Evolutionary conservation across 805 yeast genomes (phyloP).

Genomic region (Pichia paraexigua): DNA sequence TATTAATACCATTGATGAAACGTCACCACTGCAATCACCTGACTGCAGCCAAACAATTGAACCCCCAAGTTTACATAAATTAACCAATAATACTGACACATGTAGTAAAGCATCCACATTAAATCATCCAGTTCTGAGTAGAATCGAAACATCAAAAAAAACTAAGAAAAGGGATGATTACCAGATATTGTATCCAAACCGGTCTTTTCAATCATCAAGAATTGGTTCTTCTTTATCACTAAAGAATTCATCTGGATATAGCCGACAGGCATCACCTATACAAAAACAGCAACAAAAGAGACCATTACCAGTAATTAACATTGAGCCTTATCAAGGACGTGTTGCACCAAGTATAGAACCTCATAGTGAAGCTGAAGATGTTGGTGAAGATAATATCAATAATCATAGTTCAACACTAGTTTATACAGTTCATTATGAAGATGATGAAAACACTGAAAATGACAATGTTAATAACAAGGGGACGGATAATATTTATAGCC

Average conservation of each 20-base stretch:
- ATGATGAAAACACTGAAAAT: background rate
- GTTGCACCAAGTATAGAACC: background rate
- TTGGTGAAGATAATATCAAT: background rate
- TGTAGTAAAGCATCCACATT: background rate
- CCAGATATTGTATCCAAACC: conserved; percentile 2
- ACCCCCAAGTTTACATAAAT: background rate
- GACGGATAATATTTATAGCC: background rate
- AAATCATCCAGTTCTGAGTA: background rate
- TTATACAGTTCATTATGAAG: background rate
- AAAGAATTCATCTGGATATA: background rate
- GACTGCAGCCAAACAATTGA: background rate
- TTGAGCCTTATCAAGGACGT: background rate
- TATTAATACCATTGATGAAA: background rate
- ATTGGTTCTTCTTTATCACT: background rate
- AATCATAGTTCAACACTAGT: background rate
- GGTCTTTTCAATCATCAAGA: background rate
- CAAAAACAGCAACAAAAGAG: background rate
- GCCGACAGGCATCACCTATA: background rate
- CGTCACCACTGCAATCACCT: background rate
- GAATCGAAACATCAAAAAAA: background rate
- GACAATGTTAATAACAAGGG: background rate
- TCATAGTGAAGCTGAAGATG: background rate
- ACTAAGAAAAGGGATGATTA: background rate
- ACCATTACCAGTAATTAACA: background rate
- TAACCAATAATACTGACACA: background rate